Base-by-base conservation (phyloP, 1,284 basidiomycete species). In the Trametes versicolor region DNA sequence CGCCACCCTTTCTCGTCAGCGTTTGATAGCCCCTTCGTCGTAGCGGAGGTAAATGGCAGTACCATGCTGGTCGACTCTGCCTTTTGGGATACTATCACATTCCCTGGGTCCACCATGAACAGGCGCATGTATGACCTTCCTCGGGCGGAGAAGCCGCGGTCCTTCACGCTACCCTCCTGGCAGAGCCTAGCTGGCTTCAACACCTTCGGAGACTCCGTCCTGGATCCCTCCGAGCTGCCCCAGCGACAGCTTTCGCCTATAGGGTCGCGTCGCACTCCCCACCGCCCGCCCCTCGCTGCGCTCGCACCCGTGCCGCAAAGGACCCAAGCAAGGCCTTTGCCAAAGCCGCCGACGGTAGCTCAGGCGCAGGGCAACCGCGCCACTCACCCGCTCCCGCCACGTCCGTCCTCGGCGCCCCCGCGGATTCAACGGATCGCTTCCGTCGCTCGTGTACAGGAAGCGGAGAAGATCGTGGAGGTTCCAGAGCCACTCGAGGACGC, bases 391-490 rank as follows among this genome's bases (percentile, higher is more conserved):
- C 25, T 21, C 4, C 50, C 29, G 9, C 4, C 29, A 2, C 60
- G 60, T 10, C 51, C 51, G 13, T 29, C 45, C 10, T 61, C 60
- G 9, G 60, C 60, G 10, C 60, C 60, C 2, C 60, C 60, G 12
- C 3, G 8, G 10, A 17, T 50, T 8, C 36, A 54, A 13, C 51
- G 50, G 41, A 12, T 6, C 15, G 45, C 52, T 34, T 23, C 23
- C 12, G 21, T 32, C 7, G 45, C 51, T 27, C 51, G 25, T 2
- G 21, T 49, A 19, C 52, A 49, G 19, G 60, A 61, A 41, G 52
- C 21, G 29, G 60, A 55, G 12, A 41, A 55, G 36, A 15, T 9
- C 29, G 48, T 5, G 13, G 39, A 7, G 3, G 39, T 17, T 5
- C 23, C 19, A 7, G 25, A 43, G 9, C 23, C 19, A 19, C 29